Evolutionary conservation across 495 filamentous ascomycete species (phyloP).

Genomic region (Daldinia decipiens): DNA sequence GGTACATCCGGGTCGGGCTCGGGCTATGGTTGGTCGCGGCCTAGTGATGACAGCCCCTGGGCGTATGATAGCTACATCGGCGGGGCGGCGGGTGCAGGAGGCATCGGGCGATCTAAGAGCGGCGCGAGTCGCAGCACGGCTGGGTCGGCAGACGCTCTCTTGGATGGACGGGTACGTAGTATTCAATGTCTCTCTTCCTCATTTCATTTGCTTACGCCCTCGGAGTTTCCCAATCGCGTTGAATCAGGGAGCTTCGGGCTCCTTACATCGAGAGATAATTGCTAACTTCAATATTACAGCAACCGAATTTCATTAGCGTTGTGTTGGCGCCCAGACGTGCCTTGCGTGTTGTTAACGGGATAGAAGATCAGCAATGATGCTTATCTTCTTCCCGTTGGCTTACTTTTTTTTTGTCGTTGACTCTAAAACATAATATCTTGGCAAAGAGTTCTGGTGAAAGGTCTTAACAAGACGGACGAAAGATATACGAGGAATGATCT

Average conservation of each 20-base stretch:
- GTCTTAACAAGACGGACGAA: neutral
- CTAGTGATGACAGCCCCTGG: conserved; percentile 36
- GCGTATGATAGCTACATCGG: conserved; percentile 21
- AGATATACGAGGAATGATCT: conserved; percentile 10
- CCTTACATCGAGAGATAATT: neutral
- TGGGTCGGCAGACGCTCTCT: conserved; percentile 62
- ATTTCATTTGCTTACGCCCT: neutral
- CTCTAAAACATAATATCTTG: conserved; percentile 10
- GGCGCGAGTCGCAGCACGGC: conserved; percentile 51
- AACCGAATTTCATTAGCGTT: conserved; percentile 80
- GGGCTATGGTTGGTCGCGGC: conserved; percentile 23
- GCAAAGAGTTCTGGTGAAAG: neutral
- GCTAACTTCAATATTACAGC: conserved; percentile 35
- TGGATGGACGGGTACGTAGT: conserved; percentile 58
- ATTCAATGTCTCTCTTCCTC: conserved; percentile 1
- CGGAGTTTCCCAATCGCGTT: neutral
- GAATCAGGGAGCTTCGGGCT: neutral
- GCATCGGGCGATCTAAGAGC: conserved; percentile 45
- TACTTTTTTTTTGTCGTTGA: neutral
- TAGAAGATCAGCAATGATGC: conserved; percentile 45
- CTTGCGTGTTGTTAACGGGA: conserved; percentile 74
- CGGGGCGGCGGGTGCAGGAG: conserved; percentile 10
- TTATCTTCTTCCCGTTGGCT: neutral
- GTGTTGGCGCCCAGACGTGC: conserved; percentile 76
- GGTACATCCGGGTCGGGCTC: conserved; percentile 32